Base-by-base conservation (phyloP, 768 basidiomycete species). In the Chalciporus piperatus region DNA sequence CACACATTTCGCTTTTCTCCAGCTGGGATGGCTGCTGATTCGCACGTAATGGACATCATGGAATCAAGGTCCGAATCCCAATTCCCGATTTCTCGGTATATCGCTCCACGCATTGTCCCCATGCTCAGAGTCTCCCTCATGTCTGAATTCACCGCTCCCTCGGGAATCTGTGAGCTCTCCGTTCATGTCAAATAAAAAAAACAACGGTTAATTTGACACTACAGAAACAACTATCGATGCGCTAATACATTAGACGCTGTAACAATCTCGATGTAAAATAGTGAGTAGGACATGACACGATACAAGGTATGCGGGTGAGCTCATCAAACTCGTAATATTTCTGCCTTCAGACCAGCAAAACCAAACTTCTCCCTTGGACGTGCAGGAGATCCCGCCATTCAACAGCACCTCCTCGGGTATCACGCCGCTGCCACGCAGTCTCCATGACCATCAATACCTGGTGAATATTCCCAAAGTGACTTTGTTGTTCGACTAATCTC, bases 341-440 rank as follows among this genome's bases (percentile, higher is more conserved):
- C 22, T 38, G 40, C 45, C 52, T 42, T 70, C 56, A 69, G 38
- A 69, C 65, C 12, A 72, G 57, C 22, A 70, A 58, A 42, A 69
- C 63, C 6, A 59, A 56, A 40, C 52, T 40, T 49, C 64, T 62
- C 14, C 67, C 69, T 48, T 69, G 67, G 17, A 69, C 49, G 41
- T 70, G 67, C 54, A 69, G 52, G 25, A 78, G 78, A 46, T 86
- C 80, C 33, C 83, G 77, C 73, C 87, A 76, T 67, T 86, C 83
- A 45, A 82, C 75, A 16, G 74, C 67, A 35, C 72, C 74, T 27
- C 79, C 76, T 51, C 74, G 70, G 40, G 74, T 74, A 59, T 86
- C 84, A 38, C 85, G 76, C 54, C 78, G 79, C 54, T 84, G 83
- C 86, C 85, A 88, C 8, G 85, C 74, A 1, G 78, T 74, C 62